Evolutionary conservation across 495 filamentous ascomycete species (phyloP).

Genomic region (Rusavskia elegans): DNA sequence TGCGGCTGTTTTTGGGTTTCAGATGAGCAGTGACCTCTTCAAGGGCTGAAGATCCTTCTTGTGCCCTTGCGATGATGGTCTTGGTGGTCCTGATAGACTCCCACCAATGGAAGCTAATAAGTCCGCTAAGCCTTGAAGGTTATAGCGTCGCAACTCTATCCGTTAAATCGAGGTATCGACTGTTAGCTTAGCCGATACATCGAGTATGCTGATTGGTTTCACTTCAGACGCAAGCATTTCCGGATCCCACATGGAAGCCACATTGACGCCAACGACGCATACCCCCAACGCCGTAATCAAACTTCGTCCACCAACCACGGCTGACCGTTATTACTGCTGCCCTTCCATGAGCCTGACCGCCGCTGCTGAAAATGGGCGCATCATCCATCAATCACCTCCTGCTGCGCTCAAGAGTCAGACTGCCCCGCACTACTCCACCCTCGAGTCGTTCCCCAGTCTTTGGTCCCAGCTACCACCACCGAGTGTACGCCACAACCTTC

Average conservation of each 20-base stretch:
- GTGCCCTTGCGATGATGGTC: background rate
- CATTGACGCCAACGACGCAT: background rate
- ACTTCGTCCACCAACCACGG: no score
- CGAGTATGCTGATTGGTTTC: no score
- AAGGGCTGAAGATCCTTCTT: background rate
- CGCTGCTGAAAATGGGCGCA: background rate
- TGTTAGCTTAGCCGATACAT: no score
- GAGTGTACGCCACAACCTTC: background rate
- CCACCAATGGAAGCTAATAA: background rate
- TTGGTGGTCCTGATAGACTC: background rate
- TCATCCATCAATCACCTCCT: background rate
- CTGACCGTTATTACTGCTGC: background rate
- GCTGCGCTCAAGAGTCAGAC: background rate
- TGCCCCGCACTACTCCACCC: background rate
- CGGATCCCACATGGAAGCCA: conserved; percentile 1
- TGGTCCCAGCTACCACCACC: background rate
- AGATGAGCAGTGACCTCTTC: no score
- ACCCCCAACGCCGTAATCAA: background rate
- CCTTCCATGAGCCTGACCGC: background rate
- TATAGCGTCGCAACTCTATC: no score
- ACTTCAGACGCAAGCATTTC: no score
- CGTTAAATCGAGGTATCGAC: no score
- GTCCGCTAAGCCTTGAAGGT: background rate
- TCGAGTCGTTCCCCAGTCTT: no score
- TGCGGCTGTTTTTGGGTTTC: no score